Evolutionary conservation across 2,329 filamentous ascomycete genomes (phyloP), one percentile per base, ranked within the genome.

Genomic region (Exophiala bonariae): DNA sequence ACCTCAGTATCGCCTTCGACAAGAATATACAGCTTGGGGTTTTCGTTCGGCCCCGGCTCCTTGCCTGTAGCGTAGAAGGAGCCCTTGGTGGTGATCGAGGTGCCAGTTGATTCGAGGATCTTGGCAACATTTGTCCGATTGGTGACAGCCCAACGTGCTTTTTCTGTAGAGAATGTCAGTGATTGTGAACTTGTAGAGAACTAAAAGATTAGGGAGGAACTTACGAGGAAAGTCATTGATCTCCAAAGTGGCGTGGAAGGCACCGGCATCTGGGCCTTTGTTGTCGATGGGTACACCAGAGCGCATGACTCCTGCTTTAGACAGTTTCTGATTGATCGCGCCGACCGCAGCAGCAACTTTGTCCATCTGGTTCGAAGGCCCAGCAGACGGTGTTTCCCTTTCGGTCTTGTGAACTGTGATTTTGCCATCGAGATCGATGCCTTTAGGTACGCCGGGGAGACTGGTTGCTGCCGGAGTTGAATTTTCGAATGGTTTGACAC

Each of bases 101-200:
- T 95, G 32, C 90, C 92, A 0, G 92, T 96, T 8, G 88, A 82
- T 63, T 99, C 93, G 56, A 99, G 79, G 59, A 99, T 96, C 77
- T 97, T 99, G 59, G 92, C 91, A 47, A 99, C 93, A 63, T 99
- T 99, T 28, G 93, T 97, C 56, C 93, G 83, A 68, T 99, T 99
- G 31, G 93, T 99, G 72, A 99, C 93, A 9, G 90, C 92, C 93
- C 93, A 99, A 60, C 93, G 83, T 55, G 93, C 93, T 76, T 96
- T 97, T 67, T 99, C 74, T 77, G 61, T 66, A 58, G 18, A 54
- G 63, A 47, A 40, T 26, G 41, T 16, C 3, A 40, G 39, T 44
- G 36, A 28, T 19, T 30, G 19, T 32, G 23, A 16, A n/a, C 5
- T n/a, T 18, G 39, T 54, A 41, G 39, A 33, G 31, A 14, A 6